phyloP scores from a whole-genome alignment of 202 grass and related monocot genomes.

The Musa balbisiana region DNA sequence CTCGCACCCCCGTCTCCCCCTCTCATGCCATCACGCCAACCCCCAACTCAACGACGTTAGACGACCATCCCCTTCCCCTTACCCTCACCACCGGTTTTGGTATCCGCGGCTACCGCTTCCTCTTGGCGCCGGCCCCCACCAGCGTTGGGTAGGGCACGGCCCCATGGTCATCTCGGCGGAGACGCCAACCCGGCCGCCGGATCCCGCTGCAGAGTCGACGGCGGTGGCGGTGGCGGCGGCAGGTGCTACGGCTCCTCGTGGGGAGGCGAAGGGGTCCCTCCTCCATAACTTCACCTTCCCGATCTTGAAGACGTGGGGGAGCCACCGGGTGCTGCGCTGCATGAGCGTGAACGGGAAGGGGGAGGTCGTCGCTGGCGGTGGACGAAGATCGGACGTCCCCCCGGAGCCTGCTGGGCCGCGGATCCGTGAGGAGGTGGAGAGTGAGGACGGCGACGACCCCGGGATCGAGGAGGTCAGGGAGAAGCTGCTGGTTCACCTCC shows the following conservation, averaged over 20 bases:
- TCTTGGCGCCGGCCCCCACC: background rate
- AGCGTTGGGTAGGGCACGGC: background rate
- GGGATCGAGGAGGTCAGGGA: conserved; percentile 29
- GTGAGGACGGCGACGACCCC: background rate
- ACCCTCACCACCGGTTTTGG: conserved; percentile 4
- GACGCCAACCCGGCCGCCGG: conserved; percentile 25
- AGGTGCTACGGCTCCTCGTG: background rate
- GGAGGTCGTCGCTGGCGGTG: conserved; percentile 24
- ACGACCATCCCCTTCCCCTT: background rate
- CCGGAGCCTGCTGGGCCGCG: background rate
- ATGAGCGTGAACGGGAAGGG: conserved; percentile 35
- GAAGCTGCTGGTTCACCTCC: conserved; percentile 27
- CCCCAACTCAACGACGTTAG: background rate
- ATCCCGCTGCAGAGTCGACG: conserved; percentile 1
- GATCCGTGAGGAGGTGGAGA: background rate
- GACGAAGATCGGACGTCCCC: background rate
- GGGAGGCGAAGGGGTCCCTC: background rate
- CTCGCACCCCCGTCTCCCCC: too few species aligned
- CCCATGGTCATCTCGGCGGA: conserved; percentile 73
- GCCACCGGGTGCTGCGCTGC: conserved; percentile 48
- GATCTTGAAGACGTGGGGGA: conserved; percentile 55
- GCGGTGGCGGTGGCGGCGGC: conserved; percentile 2
- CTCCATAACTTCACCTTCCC: conserved; percentile 30
- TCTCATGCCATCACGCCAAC: background rate
- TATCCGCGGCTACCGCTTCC: background rate